phyloP scores from a whole-genome alignment of 306 rosid genomes.

The Acacia confusa region DNA sequence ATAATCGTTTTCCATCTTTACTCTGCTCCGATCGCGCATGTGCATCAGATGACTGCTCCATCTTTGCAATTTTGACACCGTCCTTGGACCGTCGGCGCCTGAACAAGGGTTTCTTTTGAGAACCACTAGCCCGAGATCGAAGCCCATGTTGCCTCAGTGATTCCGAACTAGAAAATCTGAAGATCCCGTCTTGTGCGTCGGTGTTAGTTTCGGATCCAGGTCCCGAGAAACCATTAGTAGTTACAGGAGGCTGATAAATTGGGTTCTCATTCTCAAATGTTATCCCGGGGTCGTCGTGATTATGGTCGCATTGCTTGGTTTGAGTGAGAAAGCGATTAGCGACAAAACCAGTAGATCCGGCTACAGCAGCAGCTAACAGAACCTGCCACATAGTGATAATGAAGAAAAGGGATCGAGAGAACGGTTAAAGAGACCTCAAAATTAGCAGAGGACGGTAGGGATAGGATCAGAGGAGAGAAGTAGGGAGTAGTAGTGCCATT shows the following conservation, averaged over 20 bases:
- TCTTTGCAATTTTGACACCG: constrained; percentile 31
- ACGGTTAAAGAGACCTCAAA: not conserved
- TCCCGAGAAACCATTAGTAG: constrained; percentile 19
- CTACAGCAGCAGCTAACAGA: constrained; percentile 60
- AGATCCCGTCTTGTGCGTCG: constrained; percentile 44
- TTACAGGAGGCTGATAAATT: constrained; percentile 20
- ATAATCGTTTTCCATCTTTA: constrained; percentile 40
- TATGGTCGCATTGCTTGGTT: constrained; percentile 11
- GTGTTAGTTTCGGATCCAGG: not conserved
- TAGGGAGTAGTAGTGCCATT: not conserved
- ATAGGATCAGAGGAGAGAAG: not conserved
- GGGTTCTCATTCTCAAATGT: not conserved
- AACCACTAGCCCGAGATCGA: constrained; percentile 24
- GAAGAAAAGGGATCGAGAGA: not conserved
- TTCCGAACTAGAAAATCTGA: constrained; percentile 50
- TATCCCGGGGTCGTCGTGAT: not conserved
- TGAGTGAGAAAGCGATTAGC: constrained; percentile 45
- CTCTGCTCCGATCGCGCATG: constrained; percentile 27
- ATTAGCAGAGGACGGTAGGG: not conserved
- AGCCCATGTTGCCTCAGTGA: constrained; percentile 21
- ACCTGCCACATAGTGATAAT: constrained; percentile 59
- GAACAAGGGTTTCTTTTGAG: constrained; percentile 30
- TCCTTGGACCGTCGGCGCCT: constrained; percentile 33
- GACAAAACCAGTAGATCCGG: constrained; percentile 62
- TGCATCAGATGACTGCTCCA: constrained; percentile 21